Conservation (phyloP, 352 stramenopile genomes). For the Phytophthora foliorum region DNA sequence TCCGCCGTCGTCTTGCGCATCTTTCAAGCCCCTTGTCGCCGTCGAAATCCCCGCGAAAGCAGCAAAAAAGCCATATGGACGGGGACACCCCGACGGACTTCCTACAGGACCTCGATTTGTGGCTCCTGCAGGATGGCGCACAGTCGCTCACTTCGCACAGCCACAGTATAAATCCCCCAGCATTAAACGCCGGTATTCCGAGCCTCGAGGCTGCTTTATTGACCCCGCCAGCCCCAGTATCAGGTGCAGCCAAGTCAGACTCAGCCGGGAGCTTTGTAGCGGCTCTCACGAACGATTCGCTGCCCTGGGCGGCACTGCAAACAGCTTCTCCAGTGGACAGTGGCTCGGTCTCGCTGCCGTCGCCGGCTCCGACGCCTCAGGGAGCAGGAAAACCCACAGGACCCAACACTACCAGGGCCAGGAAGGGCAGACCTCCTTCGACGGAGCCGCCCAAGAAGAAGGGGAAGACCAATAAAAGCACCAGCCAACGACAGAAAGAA, state of each 20-base stretch:
- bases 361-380: conserved; percentile 1
- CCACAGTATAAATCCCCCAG: neutral
- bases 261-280: conserved; percentile 16
- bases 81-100: conserved; percentile 35
- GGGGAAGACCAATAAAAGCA: conserved; percentile 46
- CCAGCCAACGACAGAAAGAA: conserved; percentile 51
- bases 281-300: conserved; percentile 11
- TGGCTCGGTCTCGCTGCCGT: neutral
- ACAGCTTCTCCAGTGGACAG: neutral
- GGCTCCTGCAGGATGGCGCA: conserved; percentile 22
- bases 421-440: conserved; percentile 25
- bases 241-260: conserved; percentile 6
- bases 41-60: neutral
- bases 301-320: conserved; percentile 1
- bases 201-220: conserved; percentile 22
- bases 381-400: conserved; percentile 3
- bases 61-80: conserved; percentile 31
- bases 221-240: conserved; percentile 12
- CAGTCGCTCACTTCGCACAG: conserved; percentile 3
- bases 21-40: neutral
- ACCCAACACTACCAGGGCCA: conserved; percentile 10
- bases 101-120: conserved; percentile 42
- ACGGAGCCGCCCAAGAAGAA: conserved; percentile 34
- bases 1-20: conserved; percentile 8
- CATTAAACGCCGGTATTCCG: conserved; percentile 3